These are phyloP conservation scores for Cinnamomum chago DNA, from an alignment of 164 flowering plant genomes.

Conservation along the genomic window DNA sequence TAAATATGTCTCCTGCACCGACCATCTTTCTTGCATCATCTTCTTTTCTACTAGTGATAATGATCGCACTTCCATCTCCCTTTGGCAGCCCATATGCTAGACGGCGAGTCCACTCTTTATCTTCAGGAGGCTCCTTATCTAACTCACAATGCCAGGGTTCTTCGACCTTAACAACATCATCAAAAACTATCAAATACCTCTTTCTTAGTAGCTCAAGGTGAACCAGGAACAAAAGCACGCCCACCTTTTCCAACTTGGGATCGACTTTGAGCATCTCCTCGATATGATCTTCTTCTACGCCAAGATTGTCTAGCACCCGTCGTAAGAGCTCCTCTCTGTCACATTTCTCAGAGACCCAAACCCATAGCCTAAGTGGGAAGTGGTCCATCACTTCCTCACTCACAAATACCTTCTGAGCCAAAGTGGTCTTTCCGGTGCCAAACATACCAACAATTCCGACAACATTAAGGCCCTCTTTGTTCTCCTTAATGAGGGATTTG, in stretches of 20 bases:
- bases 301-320: constrained; percentile 9
- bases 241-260: not conserved
- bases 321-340: constrained; percentile 3
- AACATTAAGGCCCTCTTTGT: not conserved
- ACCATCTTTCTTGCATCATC: constrained; percentile 10
- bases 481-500: not conserved
- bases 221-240: constrained; percentile 11
- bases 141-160: not conserved
- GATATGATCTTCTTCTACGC: not conserved
- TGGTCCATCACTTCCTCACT: constrained; percentile 2
- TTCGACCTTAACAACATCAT: not conserved
- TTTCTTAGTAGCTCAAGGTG: constrained; percentile 9
- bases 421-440: constrained; percentile 11
- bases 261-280: not conserved
- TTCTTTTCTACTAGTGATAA: constrained; percentile 8
- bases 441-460: constrained; percentile 11
- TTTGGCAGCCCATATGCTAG: constrained; percentile 15
- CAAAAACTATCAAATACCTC: constrained; percentile 15
- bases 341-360: constrained; percentile 8
- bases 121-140: not conserved
- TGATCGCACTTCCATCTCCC: constrained; percentile 12
- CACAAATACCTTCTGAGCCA: constrained; percentile 12
- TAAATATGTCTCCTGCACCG: constrained; percentile 1
- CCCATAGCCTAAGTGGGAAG: constrained; percentile 11
- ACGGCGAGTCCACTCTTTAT: not conserved